Percentiles rank a stretch among this genome's conserved stretches.
phyloP scores from a whole-genome alignment of 2,329 filamentous ascomycete species.

The Dissoconium aciculare region DNA sequence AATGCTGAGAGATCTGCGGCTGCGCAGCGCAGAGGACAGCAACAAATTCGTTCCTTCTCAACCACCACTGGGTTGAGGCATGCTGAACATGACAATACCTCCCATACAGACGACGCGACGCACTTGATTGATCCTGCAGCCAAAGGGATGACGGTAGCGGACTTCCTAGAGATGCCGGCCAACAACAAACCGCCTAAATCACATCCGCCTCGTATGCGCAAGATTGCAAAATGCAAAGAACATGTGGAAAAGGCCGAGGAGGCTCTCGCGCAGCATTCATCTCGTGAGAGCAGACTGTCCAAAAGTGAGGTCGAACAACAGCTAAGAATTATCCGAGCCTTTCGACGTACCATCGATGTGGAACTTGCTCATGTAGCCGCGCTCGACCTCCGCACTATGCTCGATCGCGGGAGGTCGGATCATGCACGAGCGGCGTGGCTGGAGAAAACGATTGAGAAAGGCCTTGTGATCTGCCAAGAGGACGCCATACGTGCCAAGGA shows the following conservation, averaged over 20 bases:
- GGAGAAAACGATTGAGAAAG: conserved; percentile 18
- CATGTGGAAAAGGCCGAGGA: conserved; percentile 4
- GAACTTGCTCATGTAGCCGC: conserved; percentile 16
- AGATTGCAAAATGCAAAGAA: conserved; percentile 6
- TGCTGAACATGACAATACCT: conserved; percentile 1
- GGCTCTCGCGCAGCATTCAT: conserved; percentile 3
- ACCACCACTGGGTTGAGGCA: conserved; percentile 1
- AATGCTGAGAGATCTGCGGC: conserved; percentile 1
- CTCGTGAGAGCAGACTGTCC: conserved; percentile 1
- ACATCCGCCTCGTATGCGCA: conserved; percentile 7
- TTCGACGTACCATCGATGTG: conserved; percentile 10
- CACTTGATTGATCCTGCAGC: conserved; percentile 9
- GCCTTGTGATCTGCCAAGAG: conserved; percentile 12
- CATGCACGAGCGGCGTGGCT: conserved; percentile 13
- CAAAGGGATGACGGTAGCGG: conserved; percentile 11
- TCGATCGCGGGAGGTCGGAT: conserved; percentile 17
- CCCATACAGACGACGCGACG: too few relatives aligned
- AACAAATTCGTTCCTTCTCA: conserved; percentile 4
- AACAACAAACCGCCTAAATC: conserved; percentile 2
- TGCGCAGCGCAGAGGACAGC: too few relatives aligned
- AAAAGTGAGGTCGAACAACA: conserved; percentile 6
- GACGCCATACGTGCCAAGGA: conserved; percentile 11
- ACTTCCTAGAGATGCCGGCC: conserved; percentile 13
- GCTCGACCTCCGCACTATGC: conserved; percentile 14
- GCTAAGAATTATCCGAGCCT: conserved; percentile 3